Evolutionary conservation across 2,329 filamentous ascomycete species (phyloP), one percentile per base, ranked within the genome.

Genomic region (Macrophomina pseudophaseolina): DNA sequence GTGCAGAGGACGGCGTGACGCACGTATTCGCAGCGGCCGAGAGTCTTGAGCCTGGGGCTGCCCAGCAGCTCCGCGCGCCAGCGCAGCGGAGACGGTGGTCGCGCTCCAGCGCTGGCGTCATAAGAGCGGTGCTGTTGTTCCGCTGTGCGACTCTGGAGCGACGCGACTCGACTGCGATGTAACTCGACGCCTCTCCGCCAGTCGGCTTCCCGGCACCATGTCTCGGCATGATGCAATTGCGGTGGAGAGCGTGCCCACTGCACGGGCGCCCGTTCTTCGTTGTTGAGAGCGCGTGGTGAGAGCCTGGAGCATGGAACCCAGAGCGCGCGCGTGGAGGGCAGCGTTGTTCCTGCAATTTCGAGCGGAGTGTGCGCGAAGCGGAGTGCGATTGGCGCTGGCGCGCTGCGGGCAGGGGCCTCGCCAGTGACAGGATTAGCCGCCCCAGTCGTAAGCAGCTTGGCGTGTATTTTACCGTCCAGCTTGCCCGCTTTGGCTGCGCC

Each of bases 261-360:
- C 40, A 42, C 23, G 58, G 38, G 58, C 44, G 58, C 42, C 18
- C 33, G 38, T 28, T 30, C 35, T 18, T 58, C 35, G 32, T 7
- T 33, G 52, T 54, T 23, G 52, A 54, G 52, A 18, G 52, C 52
- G 52, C 52, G 32, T 35, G 30, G 52, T 28, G 56, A 60, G 33
- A 49, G 58, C 44, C 42, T 49, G 42, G 58, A 49, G 44, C 30
- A 49, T 44, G 38, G 49, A 52, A 23, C 28, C 49, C 49, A 32
- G 49, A 30, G 49, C 51, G 51, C 48, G 53, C 54, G 54, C 28
- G 18, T 48, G 30, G 42, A 62, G 30, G 40, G 30, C 56, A 59
- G 56, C 56, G 56, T 18, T 46, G 58, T 62, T 62, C 58, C 58
- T 62, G 58, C 58, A 62, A 62, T 62, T 62, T 62, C 58, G 58